A percentile compares a stretch with the other conserved stretches of the same genome.
Conservation (phyloP, 306 rosid species). For the apple (Malus domestica) region ASM211411v1 NC_041799.1:33494501-33495000, state of each 20-base stretch:
- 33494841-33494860: constrained; percentile 46
- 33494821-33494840: constrained; percentile 25
- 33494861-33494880: constrained; percentile 69
- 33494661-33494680: too few species aligned
- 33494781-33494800: constrained; percentile 72
- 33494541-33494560: too few species aligned
- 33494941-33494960: background rate
- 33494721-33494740: constrained; percentile 49
- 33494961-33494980: constrained; percentile 18
- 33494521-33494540: too few species aligned
- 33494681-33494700: background rate
- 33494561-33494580: too few species aligned
- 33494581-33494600: too few species aligned
- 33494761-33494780: constrained; percentile 74
- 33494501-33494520: too few species aligned
- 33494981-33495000: background rate
- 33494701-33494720: constrained; percentile 29
- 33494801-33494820: constrained; percentile 41
- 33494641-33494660: too few species aligned
- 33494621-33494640: too few species aligned
- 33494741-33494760: constrained; percentile 70
- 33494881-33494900: constrained; percentile 56
- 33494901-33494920: constrained; percentile 32
- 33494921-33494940: constrained; percentile 55
- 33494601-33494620: too few species aligned